Base-by-base conservation (phyloP, 2,329 filamentous ascomycete species). In the Clarireedia hainanense region DNA sequence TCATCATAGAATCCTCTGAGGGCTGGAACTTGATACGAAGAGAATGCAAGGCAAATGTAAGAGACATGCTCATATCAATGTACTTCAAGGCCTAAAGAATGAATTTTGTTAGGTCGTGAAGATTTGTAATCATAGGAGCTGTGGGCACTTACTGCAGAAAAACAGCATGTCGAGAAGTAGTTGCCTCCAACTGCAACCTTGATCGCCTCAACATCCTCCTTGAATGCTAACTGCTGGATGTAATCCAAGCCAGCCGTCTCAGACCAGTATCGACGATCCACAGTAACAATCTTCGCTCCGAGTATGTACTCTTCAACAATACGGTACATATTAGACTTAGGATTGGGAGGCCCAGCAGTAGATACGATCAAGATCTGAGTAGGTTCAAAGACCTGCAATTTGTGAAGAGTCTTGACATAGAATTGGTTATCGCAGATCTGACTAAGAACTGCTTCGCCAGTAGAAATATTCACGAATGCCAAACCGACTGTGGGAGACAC, bases 351-450 rank as follows among this genome's bases (percentile, higher is more conserved):
- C 26, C 77, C 82, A n/a, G 84, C 80, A 2, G 86, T 86, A 4
- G 80, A 80, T 66, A 90, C 84, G 62, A 95, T 85, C 1, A 97
- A 73, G 50, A 96, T 88, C 60, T 86, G 83, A 2, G 85, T 87
- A 0, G 92, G 91, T 24, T 86, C 81, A 63, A 89, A 88, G 24
- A 96, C 83, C 52, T 82, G 81, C 36, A 97, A 78, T 68, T 96
- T 96, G 70, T 95, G 89, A 30, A 95, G 76, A 0, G 91, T 95
- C 66, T 85, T 86, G 56, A 91, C 85, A 68, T 95, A 97, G 36
- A 91, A 95, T 68, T 96, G 91, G 56, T 86, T 95, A 70, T 97
- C 92, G 67, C 87, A 91, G 61, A 97, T 92, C 66, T 96, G 90
- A 67, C 89, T 95, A 40, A 97, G 78, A 27, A 91, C 83, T 15